Percentiles rank a stretch among this genome's conserved stretches.
These are phyloP conservation scores for Trichoderma orchidacearum DNA, from an alignment of 495 filamentous ascomycete species.

Conservation along the genomic window DNA sequence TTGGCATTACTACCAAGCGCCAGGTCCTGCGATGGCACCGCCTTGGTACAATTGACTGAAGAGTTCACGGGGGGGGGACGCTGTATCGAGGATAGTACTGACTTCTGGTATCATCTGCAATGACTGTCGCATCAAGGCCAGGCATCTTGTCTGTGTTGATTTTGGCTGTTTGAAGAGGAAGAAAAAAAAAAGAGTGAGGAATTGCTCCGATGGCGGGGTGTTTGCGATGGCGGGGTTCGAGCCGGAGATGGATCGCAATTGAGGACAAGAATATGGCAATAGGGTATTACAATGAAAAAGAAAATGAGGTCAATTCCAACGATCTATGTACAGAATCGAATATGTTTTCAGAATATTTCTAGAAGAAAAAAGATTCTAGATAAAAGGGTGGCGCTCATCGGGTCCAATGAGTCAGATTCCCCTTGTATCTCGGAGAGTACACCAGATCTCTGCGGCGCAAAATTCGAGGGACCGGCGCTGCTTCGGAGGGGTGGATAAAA, in stretches of 20 bases:
- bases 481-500: not conserved
- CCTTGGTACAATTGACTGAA: not conserved
- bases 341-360: not conserved
- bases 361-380: not conserved
- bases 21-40: not conserved
- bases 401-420: not conserved
- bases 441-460: not conserved
- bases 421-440: not conserved
- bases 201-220: not conserved
- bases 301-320: not conserved
- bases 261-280: not conserved
- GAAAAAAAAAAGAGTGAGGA: not conserved
- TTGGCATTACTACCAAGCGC: too few species aligned
- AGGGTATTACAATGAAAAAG: not conserved
- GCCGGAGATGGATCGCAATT: not conserved
- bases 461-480: not conserved
- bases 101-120: conserved; percentile 37
- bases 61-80: not conserved
- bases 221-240: not conserved
- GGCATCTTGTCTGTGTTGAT: conserved; percentile 18
- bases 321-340: not conserved
- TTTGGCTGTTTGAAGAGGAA: not conserved
- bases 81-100: conserved; percentile 5
- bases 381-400: not conserved
- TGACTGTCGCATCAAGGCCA: conserved; percentile 30